Evolutionary conservation across 306 rosid genomes (phyloP).

Genomic region (Cicer pinnatifidum): DNA sequence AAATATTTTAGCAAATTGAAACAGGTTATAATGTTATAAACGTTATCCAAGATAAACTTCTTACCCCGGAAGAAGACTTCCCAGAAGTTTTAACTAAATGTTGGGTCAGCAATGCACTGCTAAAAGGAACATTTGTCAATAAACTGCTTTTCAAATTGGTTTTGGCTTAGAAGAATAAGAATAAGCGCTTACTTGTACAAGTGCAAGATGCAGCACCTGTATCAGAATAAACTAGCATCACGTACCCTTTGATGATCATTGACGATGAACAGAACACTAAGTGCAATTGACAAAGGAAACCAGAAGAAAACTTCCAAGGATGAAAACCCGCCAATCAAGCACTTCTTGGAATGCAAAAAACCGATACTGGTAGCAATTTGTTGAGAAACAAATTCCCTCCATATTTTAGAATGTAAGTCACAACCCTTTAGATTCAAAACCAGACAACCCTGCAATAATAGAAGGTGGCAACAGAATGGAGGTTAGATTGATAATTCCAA

Average conservation of each 20-base stretch:
- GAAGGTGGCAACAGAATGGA: not conserved
- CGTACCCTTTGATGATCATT: slow-evolving; percentile 80
- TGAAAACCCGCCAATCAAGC: slow-evolving; percentile 91
- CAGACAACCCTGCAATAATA: slow-evolving; percentile 56
- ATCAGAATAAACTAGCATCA: slow-evolving; percentile 79
- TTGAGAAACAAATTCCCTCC: slow-evolving; percentile 73
- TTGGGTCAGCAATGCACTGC: slow-evolving; percentile 81
- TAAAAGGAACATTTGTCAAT: slow-evolving; percentile 41
- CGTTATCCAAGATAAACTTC: slow-evolving; percentile 5
- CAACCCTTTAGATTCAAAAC: slow-evolving; percentile 59
- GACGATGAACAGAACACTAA: slow-evolving; percentile 70
- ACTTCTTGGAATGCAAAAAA: slow-evolving; percentile 95
- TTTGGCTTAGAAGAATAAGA: slow-evolving; percentile 15
- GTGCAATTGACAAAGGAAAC: slow-evolving; percentile 98
- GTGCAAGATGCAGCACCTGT: slow-evolving; percentile 90
- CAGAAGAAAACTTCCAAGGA: slow-evolving; percentile 89
- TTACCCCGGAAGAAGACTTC: slow-evolving; percentile 68
- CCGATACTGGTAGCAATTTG: slow-evolving; percentile 81
- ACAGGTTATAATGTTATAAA: not conserved
- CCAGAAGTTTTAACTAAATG: slow-evolving; percentile 61
- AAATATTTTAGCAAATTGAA: slow-evolving; percentile 9
- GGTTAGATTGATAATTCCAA: slow-evolving; percentile 9
- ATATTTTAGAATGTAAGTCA: slow-evolving; percentile 59
- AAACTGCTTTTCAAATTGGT: slow-evolving; percentile 20
- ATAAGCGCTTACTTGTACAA: slow-evolving; percentile 65